Percentiles rank a stretch among this genome's conserved stretches.
Evolutionary conservation across 106 monocot genomes (phyloP).

Genomic region (Phalaenopsis aphrodite): DNA sequence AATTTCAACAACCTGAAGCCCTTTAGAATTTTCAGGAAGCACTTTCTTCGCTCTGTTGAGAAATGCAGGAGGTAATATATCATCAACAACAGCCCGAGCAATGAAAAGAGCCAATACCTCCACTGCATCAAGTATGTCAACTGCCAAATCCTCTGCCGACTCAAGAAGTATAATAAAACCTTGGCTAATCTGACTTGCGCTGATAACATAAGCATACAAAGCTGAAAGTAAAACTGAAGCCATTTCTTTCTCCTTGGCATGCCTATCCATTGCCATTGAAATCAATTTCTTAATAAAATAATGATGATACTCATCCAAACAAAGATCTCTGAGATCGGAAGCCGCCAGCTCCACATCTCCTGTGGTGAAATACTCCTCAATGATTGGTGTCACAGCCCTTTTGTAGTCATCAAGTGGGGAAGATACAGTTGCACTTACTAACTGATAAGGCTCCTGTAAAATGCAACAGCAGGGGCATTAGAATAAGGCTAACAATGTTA

Average conservation of each 20-base stretch:
- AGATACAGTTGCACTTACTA: slow-evolving; percentile 54
- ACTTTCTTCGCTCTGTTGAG: slow-evolving; percentile 39
- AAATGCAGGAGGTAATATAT: slow-evolving; percentile 85
- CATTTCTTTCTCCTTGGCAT: slow-evolving; percentile 98
- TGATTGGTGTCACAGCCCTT: slow-evolving; percentile 49
- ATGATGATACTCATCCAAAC: slow-evolving; percentile 59
- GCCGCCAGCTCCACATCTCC: slow-evolving; percentile 74
- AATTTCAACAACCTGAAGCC: slow-evolving; percentile 55
- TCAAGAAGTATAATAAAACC: slow-evolving; percentile 82
- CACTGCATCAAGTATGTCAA: slow-evolving; percentile 82
- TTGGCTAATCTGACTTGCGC: slow-evolving; percentile 52
- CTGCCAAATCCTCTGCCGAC: slow-evolving; percentile 73
- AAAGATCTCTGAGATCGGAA: slow-evolving; percentile 72
- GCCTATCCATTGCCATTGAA: slow-evolving; percentile 90
- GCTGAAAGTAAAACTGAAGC: slow-evolving; percentile 83
- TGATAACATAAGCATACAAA: slow-evolving; percentile 72
- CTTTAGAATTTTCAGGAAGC: slow-evolving; percentile 53
- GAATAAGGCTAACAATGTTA: not conserved
- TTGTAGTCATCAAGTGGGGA: slow-evolving; percentile 78
- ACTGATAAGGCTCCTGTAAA: slow-evolving; percentile 78
- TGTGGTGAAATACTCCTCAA: slow-evolving; percentile 90
- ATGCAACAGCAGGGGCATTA: not conserved
- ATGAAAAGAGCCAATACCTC: slow-evolving; percentile 87
- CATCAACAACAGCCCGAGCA: slow-evolving; percentile 94
- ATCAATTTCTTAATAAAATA: slow-evolving; percentile 90